Evolutionary conservation across 2,329 filamentous ascomycete genomes (phyloP), one percentile per base, ranked within the genome.

Genomic region (Fusarium chlamydosporum): DNA sequence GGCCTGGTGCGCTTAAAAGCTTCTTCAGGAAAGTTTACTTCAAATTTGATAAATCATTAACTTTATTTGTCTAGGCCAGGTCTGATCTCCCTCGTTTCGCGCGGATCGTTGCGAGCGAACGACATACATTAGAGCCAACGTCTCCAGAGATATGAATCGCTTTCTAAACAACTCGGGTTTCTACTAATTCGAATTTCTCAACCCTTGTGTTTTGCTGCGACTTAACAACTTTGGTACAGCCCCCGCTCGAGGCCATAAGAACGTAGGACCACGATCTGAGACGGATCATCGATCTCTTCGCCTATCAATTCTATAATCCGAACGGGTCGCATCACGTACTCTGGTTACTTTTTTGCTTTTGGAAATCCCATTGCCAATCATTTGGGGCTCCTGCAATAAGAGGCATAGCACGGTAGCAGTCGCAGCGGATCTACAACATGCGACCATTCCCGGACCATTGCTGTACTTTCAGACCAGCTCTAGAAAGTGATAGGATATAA

Each of bases 361-460:
- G 38, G 59, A 12, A 51, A 27, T 41, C 11, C n/a, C 33, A 20
- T 29, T n/a, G 37, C 18, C 33, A 33, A 57, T 56, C 33, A 7
- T 43, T 38, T 26, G 26, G 41, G 34, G 41, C 42, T 63, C 47
- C 48, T 62, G 57, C 31, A 45, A 62, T 40, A 34, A 29, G 20
- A 60, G 51, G 37, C 29, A 61, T 42, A 43, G 31, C 20, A 48
- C 27, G 27, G 31, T 33, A 63, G 27, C 31, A 62, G 40, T 46
- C 34, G 18, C 29, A 18, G 31, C 33, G 27, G 38, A 16, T n/a
- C 41, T 51, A 26, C 15, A 20, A 40, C 16, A 31, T 58, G 38
- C 38, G 29, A 41, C 38, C 31, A 27, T 45, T 35, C 51, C 50
- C 29, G 18, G 33, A 45, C 12, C 26, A 63, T 23, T 31, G 15